Evolutionary conservation across 2,329 filamentous ascomycete genomes (phyloP).

Genomic region (Neofusicoccum kwambonambiense): DNA sequence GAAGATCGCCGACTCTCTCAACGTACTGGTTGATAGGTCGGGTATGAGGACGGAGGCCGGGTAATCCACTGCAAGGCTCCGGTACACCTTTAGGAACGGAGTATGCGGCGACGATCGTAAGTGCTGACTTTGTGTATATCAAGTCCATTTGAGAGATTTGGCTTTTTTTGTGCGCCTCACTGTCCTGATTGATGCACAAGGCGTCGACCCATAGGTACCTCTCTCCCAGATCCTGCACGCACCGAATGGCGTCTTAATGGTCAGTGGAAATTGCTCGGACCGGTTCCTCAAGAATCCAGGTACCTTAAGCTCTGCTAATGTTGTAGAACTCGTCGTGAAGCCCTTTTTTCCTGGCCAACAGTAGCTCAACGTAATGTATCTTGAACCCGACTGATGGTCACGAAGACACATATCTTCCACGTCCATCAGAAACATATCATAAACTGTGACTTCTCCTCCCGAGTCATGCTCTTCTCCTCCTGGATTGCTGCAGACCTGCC

Average conservation of each 20-base stretch:
- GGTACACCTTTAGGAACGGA: not conserved
- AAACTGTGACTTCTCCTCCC: not conserved
- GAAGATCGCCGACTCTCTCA: not conserved
- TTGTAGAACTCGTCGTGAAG: not conserved
- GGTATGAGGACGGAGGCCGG: not conserved
- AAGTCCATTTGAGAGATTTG: slow-evolving; percentile 1
- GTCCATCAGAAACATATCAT: not conserved
- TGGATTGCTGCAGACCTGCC: not conserved
- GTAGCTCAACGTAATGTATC: not conserved
- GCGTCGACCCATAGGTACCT: slow-evolving; percentile 18
- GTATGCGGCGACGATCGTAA: not conserved
- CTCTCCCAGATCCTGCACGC: slow-evolving; percentile 12
- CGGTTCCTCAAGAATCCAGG: not conserved
- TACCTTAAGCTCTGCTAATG: not conserved
- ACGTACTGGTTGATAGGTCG: not conserved
- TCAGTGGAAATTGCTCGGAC: not conserved
- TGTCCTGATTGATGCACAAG: slow-evolving; percentile 18
- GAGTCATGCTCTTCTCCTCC: not conserved
- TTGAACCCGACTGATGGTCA: not conserved
- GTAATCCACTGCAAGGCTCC: not conserved
- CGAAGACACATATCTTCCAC: not conserved
- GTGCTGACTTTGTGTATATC: slow-evolving; percentile 9
- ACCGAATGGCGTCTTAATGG: slow-evolving; percentile 15
- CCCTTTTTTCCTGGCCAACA: not conserved
- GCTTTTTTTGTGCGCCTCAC: not conserved